These are phyloP conservation scores for Beauveria pseudobassiana DNA, from an alignment of 2,329 filamentous ascomycete genomes.

Conservation along the genomic window DNA sequence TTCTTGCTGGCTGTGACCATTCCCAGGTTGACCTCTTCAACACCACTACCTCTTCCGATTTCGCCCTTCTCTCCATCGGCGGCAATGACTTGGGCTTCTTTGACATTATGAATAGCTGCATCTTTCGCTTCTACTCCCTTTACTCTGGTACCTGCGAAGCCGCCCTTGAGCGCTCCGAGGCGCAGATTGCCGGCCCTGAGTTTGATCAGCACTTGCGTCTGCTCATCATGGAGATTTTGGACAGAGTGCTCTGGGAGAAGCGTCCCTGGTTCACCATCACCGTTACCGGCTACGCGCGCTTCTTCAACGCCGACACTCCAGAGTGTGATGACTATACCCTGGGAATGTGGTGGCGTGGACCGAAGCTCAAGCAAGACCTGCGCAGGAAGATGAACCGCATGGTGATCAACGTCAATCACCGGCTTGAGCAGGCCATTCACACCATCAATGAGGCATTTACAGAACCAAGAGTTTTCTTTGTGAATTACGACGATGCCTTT, in stretches of 20 bases:
- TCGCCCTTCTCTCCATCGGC: slow-evolving; percentile 39
- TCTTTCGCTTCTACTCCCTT: slow-evolving; percentile 42
- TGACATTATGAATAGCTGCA: slow-evolving; percentile 41
- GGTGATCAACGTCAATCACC: slow-evolving; percentile 34
- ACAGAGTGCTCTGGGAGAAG: slow-evolving; percentile 37
- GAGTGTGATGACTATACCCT: slow-evolving; percentile 37
- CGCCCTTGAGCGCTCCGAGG: slow-evolving; percentile 28
- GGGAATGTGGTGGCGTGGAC: slow-evolving; percentile 38
- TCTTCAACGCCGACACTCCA: slow-evolving; percentile 38
- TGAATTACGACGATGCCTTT: slow-evolving; percentile 37
- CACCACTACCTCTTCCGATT: slow-evolving; percentile 29
- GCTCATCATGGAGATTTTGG: slow-evolving; percentile 35
- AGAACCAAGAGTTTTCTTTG: slow-evolving; percentile 32
- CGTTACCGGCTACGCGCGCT: slow-evolving; percentile 41
- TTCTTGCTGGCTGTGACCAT: slow-evolving; percentile 27
- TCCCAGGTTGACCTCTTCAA: slow-evolving; percentile 38
- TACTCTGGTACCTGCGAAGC: slow-evolving; percentile 38
- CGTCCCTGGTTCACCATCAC: slow-evolving; percentile 33
- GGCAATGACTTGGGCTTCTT: slow-evolving; percentile 44
- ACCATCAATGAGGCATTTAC: slow-evolving; percentile 30
- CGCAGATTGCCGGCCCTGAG: slow-evolving; percentile 24
- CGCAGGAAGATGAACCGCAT: slow-evolving; percentile 36
- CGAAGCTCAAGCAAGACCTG: slow-evolving; percentile 32
- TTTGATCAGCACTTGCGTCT: slow-evolving; percentile 33
- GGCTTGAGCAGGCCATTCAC: slow-evolving; percentile 28